A percentile compares a stretch with the other conserved stretches of the same genome.
These are phyloP conservation scores for Podila epigama DNA, from an alignment of 192 early-diverging fungal genomes.

Conservation along the genomic window DNA sequence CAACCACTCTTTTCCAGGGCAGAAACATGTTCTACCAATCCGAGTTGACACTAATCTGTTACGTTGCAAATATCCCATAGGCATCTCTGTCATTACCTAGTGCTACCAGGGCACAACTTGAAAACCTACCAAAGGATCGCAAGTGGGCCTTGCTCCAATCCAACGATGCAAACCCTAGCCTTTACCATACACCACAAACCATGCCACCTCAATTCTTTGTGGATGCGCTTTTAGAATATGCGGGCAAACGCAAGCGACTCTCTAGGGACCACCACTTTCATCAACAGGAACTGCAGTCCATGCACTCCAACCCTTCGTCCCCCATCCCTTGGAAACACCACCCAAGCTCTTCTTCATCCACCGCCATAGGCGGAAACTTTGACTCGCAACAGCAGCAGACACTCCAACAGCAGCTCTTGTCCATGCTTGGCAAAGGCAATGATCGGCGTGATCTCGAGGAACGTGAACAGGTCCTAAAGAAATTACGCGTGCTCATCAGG, in stretches of 20 bases:
- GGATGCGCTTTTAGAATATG: slow-evolving; percentile 20
- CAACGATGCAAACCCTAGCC: slow-evolving; percentile 22
- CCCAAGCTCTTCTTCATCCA: background rate
- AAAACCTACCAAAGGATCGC: slow-evolving; percentile 27
- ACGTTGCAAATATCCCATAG: background rate
- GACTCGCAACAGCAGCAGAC: background rate
- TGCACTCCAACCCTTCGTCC: too few species aligned
- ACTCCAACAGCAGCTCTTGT: slow-evolving; percentile 32
- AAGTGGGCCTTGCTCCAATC: slow-evolving; percentile 32
- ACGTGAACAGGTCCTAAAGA: slow-evolving; percentile 38
- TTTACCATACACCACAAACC: slow-evolving; percentile 20
- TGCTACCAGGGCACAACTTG: slow-evolving; percentile 12
- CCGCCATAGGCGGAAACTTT: too few species aligned
- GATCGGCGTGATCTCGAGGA: slow-evolving; percentile 24
- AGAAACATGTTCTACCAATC: background rate
- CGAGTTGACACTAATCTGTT: background rate
- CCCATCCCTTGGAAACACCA: too few species aligned
- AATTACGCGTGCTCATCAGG: slow-evolving; percentile 33
- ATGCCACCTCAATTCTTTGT: slow-evolving; percentile 42
- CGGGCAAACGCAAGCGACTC: slow-evolving; percentile 26
- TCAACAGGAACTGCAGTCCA: slow-evolving; percentile 1
- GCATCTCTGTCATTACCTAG: slow-evolving; percentile 13
- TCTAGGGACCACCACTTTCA: slow-evolving; percentile 3
- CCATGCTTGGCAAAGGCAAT: slow-evolving; percentile 17
- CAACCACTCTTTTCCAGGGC: background rate